Percentiles rank a stretch among this genome's conserved stretches.
Conservation (phyloP, 73 alveolate species). For the Paramecium pentaurelia region DNA sequence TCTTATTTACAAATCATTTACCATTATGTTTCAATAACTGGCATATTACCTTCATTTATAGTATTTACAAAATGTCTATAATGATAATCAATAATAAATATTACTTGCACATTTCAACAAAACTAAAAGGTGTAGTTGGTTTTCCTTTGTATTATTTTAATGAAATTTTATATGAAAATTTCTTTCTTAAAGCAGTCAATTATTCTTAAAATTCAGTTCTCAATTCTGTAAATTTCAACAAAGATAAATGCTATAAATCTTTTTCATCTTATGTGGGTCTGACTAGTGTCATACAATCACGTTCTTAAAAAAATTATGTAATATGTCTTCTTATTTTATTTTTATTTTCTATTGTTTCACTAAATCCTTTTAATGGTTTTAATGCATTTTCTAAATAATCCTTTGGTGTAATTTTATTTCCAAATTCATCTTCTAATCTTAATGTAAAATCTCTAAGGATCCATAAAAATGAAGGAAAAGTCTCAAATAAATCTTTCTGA, state of each 20-base stretch:
- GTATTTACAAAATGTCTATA: neutral
- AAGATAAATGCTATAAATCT: slow-evolving; percentile 71
- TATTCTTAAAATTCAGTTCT: slow-evolving; percentile 15
- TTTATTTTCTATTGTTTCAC: slow-evolving; percentile 83
- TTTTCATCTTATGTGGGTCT: slow-evolving; percentile 92
- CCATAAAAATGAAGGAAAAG: slow-evolving; percentile 56
- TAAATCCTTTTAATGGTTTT: slow-evolving; percentile 75
- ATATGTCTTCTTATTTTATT: slow-evolving; percentile 90
- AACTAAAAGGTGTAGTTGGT: slow-evolving; percentile 30
- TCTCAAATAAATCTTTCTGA: slow-evolving; percentile 62
- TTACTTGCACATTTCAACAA: slow-evolving; percentile 44
- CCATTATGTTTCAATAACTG: slow-evolving; percentile 39
- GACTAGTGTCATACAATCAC: slow-evolving; percentile 93
- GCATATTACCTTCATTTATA: slow-evolving; percentile 29
- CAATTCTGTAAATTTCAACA: neutral
- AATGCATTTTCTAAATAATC: slow-evolving; percentile 90
- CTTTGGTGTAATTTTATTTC: slow-evolving; percentile 84
- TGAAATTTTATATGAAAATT: neutral
- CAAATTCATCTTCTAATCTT: slow-evolving; percentile 75
- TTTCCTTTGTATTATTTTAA: slow-evolving; percentile 19
- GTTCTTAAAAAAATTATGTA: slow-evolving; percentile 87
- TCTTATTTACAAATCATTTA: slow-evolving; percentile 25
- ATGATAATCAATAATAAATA: neutral
- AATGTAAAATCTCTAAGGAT: slow-evolving; percentile 85
- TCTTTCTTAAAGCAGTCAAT: neutral